Base-by-base conservation (phyloP, 164 flowering plant genomes). In the Magnolia kwangsiensis region DNA sequence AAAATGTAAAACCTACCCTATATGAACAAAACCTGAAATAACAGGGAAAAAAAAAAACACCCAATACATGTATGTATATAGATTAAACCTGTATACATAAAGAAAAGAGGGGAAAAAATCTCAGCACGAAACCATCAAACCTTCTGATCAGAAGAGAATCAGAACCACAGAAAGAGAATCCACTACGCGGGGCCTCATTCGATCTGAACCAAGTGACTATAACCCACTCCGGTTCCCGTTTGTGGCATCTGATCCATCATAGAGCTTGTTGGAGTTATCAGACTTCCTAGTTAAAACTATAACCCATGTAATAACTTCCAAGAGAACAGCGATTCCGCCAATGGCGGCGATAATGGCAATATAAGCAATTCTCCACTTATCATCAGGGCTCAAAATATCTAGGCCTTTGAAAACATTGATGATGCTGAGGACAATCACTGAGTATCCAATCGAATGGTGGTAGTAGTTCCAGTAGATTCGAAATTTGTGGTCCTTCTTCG, bases 371-470 rank as follows among this genome's bases (percentile, higher is more conserved):
- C 72, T 89, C 90, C 90, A 91, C 75, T 87, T 85, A 73, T 82
- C 65, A 1, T 19, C 88, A 3, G 94, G 96, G 1, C 74, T 50
- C 73, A 95, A 77, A 3, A 95, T 93, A 72, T 76, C 71, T 0
- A 91, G 72, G n/a, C 98, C 98, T 75, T 90, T 89, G 82, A 89
- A 90, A 31, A 93, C 86, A 73, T 95, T 95, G 79, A 89, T 21
- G 77, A 93, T 80, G 70, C 95, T 89, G 20, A 95, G 87, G 66
- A 91, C 50, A n/a, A 90, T 21, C 19, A 95, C 84, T 14, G 83
- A 14, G 69, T 91, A 92, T 20, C 98, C 98, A 19, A 90, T 23
- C 1, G 86, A 75, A 72, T 88, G 96, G 85, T 94, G 98, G 84
- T 91, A 94, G 74, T 89, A 49, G 49, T 88, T 91, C 98, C 98